phyloP scores from a whole-genome alignment of 2,329 filamentous ascomycete species.

The Periglandula ipomoeae region DNA sequence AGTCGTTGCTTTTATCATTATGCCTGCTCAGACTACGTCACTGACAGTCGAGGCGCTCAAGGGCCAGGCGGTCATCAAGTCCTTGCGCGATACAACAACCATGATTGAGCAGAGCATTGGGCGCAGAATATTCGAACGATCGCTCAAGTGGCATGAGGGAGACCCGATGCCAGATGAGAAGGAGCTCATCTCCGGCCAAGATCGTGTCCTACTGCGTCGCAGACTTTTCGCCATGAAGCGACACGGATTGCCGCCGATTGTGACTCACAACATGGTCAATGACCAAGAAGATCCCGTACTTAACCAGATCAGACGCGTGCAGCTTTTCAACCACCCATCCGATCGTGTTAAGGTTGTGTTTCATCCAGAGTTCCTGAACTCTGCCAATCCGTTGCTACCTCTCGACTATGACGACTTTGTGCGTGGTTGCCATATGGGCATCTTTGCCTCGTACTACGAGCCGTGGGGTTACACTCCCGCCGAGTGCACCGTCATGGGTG shows the following conservation, averaged over 20 bases:
- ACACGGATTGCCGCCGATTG: slow-evolving; percentile 80
- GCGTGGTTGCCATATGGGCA: slow-evolving; percentile 86
- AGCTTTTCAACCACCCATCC: slow-evolving; percentile 91
- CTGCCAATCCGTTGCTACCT: slow-evolving; percentile 86
- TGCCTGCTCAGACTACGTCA: slow-evolving; percentile 93
- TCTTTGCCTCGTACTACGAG: slow-evolving; percentile 98
- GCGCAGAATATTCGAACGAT: slow-evolving; percentile 88
- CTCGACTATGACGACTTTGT: slow-evolving; percentile 99
- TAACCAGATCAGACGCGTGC: slow-evolving; percentile 90
- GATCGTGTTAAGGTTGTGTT: slow-evolving; percentile 97
- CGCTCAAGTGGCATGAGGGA: slow-evolving; percentile 90
- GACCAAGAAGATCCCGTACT: slow-evolving; percentile 88
- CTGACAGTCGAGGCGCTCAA: slow-evolving; percentile 92
- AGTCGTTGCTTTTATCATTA: slow-evolving; percentile 95
- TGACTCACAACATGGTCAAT: slow-evolving; percentile 98
- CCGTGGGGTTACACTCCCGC: slow-evolving; percentile 98
- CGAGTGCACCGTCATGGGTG: slow-evolving; percentile 98
- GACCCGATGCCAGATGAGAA: slow-evolving; percentile 92
- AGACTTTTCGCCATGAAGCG: slow-evolving; percentile 96
- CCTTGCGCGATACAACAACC: slow-evolving; percentile 82
- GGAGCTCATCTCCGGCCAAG: slow-evolving; percentile 84
- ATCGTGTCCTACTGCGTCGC: slow-evolving; percentile 84
- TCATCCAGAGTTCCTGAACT: slow-evolving; percentile 96
- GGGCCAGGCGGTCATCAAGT: slow-evolving; percentile 96
- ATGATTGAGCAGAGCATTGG: slow-evolving; percentile 90